Conservation (phyloP, 2,329 filamentous ascomycete genomes). For the Blastomyces percursus region DNA sequence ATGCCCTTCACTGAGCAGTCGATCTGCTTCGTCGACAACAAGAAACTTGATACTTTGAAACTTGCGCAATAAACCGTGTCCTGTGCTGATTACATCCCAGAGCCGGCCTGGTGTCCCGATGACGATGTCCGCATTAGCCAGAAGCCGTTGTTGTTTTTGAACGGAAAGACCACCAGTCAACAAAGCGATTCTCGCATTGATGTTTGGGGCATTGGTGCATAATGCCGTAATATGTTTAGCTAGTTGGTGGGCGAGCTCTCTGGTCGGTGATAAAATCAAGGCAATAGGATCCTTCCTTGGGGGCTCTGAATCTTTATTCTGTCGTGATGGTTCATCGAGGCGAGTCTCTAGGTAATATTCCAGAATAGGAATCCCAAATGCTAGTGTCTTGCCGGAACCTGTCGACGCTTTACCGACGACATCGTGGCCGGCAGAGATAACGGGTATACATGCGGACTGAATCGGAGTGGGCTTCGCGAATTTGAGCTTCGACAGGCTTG, state of each 20-base stretch:
- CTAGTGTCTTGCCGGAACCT: constrained; percentile 91
- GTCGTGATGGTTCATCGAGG: constrained; percentile 15
- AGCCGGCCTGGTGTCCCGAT: constrained; percentile 83
- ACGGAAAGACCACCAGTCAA: constrained; percentile 86
- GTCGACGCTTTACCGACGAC: constrained; percentile 94
- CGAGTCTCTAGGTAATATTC: constrained; percentile 60
- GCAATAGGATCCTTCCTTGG: constrained; percentile 49
- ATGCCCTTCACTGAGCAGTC: constrained; percentile 80
- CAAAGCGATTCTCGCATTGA: constrained; percentile 56
- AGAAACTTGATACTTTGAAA: constrained; percentile 70
- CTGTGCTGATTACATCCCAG: constrained; percentile 84
- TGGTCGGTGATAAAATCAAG: constrained; percentile 77
- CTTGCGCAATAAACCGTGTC: constrained; percentile 54
- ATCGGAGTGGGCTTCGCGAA: constrained; percentile 75
- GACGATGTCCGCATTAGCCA: constrained; percentile 80
- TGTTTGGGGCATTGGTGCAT: constrained; percentile 55
- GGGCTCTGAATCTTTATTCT: constrained; percentile 30
- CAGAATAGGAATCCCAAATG: constrained; percentile 86
- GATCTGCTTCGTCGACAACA: constrained; percentile 88
- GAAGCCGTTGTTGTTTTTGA: constrained; percentile 83
- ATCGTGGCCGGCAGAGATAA: constrained; percentile 72
- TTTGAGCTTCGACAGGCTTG: constrained; percentile 64
- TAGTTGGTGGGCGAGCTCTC: constrained; percentile 89
- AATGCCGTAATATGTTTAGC: constrained; percentile 69
- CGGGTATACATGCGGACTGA: constrained; percentile 67